Evolutionary conservation across 176 grass and related monocot genomes (phyloP).

Genomic region (Aechmea fasciata): DNA sequence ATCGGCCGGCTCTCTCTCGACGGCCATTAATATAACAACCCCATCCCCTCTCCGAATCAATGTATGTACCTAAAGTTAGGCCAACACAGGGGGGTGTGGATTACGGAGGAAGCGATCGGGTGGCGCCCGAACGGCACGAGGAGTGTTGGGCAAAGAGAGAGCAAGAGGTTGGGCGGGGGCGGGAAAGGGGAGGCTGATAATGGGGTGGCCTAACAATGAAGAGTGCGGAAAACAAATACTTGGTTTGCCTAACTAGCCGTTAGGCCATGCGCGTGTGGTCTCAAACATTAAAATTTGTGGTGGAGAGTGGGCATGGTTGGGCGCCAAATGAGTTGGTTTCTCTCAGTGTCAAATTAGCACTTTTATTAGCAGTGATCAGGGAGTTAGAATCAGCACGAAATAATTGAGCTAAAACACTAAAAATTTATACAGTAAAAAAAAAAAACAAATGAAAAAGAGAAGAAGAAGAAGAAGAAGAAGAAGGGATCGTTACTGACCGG

Average conservation of each 20-base stretch:
- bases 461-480: too few relatives aligned
- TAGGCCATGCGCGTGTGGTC: neutral
- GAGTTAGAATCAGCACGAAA: too few relatives aligned
- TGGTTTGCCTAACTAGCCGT: constrained; percentile 28
- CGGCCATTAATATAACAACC: neutral
- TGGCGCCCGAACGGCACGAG: constrained; percentile 8
- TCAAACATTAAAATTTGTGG: neutral
- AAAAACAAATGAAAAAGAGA: too few relatives aligned
- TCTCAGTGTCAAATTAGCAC: neutral
- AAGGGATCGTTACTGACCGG: too few relatives aligned
- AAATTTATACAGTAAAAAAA: too few relatives aligned
- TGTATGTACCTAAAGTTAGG: neutral
- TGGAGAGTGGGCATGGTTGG: neutral
- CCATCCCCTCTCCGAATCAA: neutral
- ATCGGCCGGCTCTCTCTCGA: neutral
- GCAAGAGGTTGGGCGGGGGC: constrained; percentile 22
- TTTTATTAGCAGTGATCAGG: neutral
- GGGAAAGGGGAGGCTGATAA: constrained; percentile 13
- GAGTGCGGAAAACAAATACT: neutral
- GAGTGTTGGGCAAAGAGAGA: constrained; percentile 35
- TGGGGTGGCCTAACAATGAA: constrained; percentile 18
- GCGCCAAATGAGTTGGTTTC: constrained; percentile 5
- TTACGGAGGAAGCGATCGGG: neutral
- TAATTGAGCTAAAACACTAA: too few relatives aligned
- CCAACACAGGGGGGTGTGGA: constrained; percentile 1